Conservation (phyloP, 257 asterid species). For the Galeopsis tetrahit region DNA sequence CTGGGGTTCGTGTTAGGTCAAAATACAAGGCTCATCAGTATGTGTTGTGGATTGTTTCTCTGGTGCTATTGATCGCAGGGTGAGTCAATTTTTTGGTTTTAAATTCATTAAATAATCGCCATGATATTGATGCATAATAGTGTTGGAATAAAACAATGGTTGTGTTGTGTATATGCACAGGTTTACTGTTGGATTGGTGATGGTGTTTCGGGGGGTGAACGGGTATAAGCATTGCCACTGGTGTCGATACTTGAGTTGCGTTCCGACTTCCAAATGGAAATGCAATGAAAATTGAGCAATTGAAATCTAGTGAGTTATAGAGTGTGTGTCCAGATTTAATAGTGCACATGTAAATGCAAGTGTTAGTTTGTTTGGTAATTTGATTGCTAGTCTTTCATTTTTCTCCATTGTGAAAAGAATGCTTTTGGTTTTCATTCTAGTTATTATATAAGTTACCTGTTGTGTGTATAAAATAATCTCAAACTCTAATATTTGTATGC, state of each 20-base stretch:
- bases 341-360: constrained; percentile 30
- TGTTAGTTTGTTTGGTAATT: neutral
- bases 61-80: constrained; percentile 68
- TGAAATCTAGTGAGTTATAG: neutral
- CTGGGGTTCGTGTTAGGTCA: constrained; percentile 55
- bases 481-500: too few species aligned
- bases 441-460: too few species aligned
- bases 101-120: too few species aligned
- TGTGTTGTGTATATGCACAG: constrained; percentile 54
- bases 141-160: neutral
- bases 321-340: constrained; percentile 6
- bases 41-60: constrained; percentile 59
- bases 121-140: too few species aligned
- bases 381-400: constrained; percentile 9
- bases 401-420: neutral
- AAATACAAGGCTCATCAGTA: constrained; percentile 79
- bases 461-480: too few species aligned
- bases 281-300: constrained; percentile 46
- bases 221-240: constrained; percentile 77
- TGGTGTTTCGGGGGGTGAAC: constrained; percentile 76
- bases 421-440: neutral
- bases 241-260: constrained; percentile 79
- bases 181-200: constrained; percentile 63
- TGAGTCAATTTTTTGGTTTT: constrained; percentile 31
- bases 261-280: constrained; percentile 80